These are phyloP conservation scores for Termitomyces sp. DNA, from an alignment of 768 basidiomycete species.

Conservation along the genomic window DNA sequence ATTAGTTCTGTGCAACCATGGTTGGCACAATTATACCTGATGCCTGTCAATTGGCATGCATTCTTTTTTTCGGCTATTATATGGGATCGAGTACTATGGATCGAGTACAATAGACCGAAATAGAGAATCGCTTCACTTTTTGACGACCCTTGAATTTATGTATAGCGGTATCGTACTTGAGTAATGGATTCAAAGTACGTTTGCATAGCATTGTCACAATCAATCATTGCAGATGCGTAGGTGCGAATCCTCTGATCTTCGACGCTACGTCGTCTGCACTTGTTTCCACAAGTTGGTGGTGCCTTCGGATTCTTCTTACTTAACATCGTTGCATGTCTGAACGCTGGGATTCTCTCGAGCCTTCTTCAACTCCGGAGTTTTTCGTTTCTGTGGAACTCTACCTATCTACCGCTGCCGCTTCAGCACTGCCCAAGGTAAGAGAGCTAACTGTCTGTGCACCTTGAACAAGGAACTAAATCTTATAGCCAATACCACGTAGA, in stretches of 20 bases:
- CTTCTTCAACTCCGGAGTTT: slow-evolving; percentile 38
- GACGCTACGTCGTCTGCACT: neutral
- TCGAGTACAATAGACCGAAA: neutral
- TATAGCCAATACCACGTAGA: slow-evolving; percentile 44
- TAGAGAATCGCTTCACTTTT: neutral
- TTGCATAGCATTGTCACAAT: slow-evolving; percentile 9
- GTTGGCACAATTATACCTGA: slow-evolving; percentile 1
- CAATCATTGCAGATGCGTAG: neutral
- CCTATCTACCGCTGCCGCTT: slow-evolving; percentile 44
- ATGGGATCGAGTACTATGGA: neutral
- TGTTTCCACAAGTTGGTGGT: neutral
- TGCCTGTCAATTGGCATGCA: neutral
- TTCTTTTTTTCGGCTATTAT: neutral
- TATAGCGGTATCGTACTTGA: neutral
- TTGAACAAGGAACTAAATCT: neutral
- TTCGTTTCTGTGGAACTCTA: slow-evolving; percentile 59
- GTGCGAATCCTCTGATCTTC: neutral
- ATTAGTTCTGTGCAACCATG: slow-evolving; percentile 1
- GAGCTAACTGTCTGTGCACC: neutral
- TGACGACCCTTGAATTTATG: neutral
- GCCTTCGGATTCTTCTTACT: neutral
- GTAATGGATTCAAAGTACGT: too few species aligned
- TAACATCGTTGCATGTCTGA: slow-evolving; percentile 22
- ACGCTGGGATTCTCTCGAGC: slow-evolving; percentile 22
- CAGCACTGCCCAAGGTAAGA: slow-evolving; percentile 52